Evolutionary conservation across 2,329 filamentous ascomycete genomes (phyloP), one percentile per base, ranked within the genome.

Genomic region (Penicillium sp.): DNA sequence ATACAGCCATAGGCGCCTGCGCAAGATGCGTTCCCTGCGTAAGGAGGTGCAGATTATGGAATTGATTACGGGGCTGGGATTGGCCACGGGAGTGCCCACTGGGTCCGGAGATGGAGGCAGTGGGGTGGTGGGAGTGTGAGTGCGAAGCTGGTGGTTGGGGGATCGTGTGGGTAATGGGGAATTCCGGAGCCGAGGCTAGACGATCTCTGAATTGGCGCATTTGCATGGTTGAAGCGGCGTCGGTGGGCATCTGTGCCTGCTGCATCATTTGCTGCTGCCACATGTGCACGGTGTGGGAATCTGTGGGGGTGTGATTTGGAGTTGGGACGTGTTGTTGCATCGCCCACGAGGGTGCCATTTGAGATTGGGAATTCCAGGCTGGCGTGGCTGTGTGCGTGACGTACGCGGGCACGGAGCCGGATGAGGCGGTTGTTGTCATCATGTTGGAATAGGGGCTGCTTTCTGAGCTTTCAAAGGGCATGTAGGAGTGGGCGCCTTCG

Each of bases 161-260:
- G 11, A 26, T 18, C 5, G 26, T 3, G 6, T 42, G 49, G 20
- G 41, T 40, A 6, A 70, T 42, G 12, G 68, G 64, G 22, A 72
- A 57, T 31, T 72, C 69, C 0, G 71, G 71, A 6, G 70, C 69
- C 14, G 70, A 73, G 5, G 65, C 68, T 31, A 73, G 55, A 4
- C 71, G 70, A 42, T 73, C 68, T 52, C 71, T 58, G 61, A 71
- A 73, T 11, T 63, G 64, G 25, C 61, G 63, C 57, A 63, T 67
- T 49, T 64, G 60, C 46, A 55, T 51, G 3, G 58, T 25, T 25
- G 56, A 45, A 8, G 54, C 46, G 4, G 57, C 22, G 33, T 62
- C 53, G 42, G 49, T 42, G 15, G 60, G 55, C 51, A 63, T 58
- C 22, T 60, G 58, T 0, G 63, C 49, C n/a, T 66, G 62, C 49